These are phyloP conservation scores for Heimioporus sp. DNA, from an alignment of 768 basidiomycete genomes.

Conservation along the genomic window DNA sequence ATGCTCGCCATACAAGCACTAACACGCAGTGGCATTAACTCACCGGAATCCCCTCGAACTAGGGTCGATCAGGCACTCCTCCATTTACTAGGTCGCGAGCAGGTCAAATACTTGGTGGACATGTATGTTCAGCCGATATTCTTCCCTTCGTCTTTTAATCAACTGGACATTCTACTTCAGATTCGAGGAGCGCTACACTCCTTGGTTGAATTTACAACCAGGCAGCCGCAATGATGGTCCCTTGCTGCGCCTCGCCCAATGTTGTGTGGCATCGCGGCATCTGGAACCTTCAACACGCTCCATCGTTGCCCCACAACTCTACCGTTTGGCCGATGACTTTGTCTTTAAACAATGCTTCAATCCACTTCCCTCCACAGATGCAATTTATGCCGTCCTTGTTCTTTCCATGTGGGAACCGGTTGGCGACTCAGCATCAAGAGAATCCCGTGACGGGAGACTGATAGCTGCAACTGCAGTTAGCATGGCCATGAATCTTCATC, in stretches of 20 bases:
- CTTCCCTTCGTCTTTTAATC: background rate
- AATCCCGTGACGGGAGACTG: conserved; percentile 39
- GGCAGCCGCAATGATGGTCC: conserved; percentile 28
- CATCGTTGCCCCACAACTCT: conserved; percentile 38
- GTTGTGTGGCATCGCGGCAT: conserved; percentile 46
- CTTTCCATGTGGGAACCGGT: conserved; percentile 46
- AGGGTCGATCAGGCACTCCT: conserved; percentile 29
- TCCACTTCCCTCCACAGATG: conserved; percentile 40
- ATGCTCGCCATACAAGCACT: conserved; percentile 46
- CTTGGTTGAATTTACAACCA: conserved; percentile 43
- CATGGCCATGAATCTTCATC: conserved; percentile 45
- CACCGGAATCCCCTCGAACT: conserved; percentile 18
- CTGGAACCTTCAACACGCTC: conserved; percentile 35
- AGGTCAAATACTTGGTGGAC: conserved; percentile 37
- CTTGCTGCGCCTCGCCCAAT: conserved; percentile 44
- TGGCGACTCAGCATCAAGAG: conserved; percentile 28
- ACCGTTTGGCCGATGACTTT: conserved; percentile 40
- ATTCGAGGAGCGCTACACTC: conserved; percentile 42
- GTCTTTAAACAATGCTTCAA: conserved; percentile 41
- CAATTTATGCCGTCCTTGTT: conserved; percentile 40
- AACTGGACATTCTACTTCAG: conserved; percentile 19
- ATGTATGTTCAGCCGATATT: conserved; percentile 28
- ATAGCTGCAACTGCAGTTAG: conserved; percentile 42
- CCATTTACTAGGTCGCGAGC: conserved; percentile 33
- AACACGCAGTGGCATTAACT: conserved; percentile 26